phyloP scores from a whole-genome alignment of 2,329 filamentous ascomycete species.

The Ceratocystis variospora region DNA sequence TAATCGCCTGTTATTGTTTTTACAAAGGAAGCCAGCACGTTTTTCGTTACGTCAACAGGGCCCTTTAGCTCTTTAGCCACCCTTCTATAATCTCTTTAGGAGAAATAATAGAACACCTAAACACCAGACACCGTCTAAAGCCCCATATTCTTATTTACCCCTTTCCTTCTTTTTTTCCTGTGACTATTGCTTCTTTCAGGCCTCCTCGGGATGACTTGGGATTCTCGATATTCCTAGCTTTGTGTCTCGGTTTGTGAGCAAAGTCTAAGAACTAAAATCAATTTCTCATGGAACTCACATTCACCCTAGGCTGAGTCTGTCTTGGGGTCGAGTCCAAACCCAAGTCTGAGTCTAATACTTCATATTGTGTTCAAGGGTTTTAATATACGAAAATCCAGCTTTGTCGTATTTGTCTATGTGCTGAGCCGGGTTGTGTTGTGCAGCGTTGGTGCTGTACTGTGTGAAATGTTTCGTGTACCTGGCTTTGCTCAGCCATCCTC shows the following conservation, averaged over 20 bases:
- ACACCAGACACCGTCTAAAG: background rate
- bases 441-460: background rate
- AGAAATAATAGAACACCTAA: no score
- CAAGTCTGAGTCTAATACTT: background rate
- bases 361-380: background rate
- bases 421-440: no score
- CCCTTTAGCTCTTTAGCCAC: background rate
- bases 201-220: background rate
- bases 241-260: background rate
- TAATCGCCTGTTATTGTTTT: background rate
- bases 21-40: background rate
- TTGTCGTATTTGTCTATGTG: background rate
- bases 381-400: background rate
- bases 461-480: slow-evolving; percentile 2
- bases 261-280: background rate
- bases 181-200: background rate
- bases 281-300: background rate
- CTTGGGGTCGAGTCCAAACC: background rate
- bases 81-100: background rate
- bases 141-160: background rate
- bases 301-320: background rate
- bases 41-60: background rate
- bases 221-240: background rate
- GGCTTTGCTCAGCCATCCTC: slow-evolving; percentile 4
- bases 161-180: background rate